Conservation (phyloP, 1,284 basidiomycete species). For the Puccinia coronata region DNA sequence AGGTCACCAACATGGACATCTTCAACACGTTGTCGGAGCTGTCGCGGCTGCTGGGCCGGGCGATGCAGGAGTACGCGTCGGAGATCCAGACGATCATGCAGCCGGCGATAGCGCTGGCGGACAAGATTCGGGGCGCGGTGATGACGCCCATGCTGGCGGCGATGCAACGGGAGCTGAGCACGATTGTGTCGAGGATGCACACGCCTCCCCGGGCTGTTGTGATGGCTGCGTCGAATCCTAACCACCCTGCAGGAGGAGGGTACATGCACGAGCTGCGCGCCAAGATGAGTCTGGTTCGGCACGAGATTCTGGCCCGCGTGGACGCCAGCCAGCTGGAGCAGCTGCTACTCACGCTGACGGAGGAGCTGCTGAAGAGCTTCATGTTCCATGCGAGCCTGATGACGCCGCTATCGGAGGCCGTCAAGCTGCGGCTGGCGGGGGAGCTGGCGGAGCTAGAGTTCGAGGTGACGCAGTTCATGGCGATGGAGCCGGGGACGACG, state of each 20-base stretch:
- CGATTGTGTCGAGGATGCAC: slow-evolving; percentile 77
- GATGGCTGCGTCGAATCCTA: slow-evolving; percentile 68
- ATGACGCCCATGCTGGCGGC: slow-evolving; percentile 71
- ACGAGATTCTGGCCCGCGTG: slow-evolving; percentile 72
- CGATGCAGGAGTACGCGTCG: slow-evolving; percentile 72
- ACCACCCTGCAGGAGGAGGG: slow-evolving; percentile 66
- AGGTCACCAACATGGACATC: slow-evolving; percentile 72
- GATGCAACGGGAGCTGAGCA: slow-evolving; percentile 74
- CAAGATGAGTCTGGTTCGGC: slow-evolving; percentile 76
- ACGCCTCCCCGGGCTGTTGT: slow-evolving; percentile 60
- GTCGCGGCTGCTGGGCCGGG: slow-evolving; percentile 69
- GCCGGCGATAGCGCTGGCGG: slow-evolving; percentile 69
- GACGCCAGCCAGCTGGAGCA: slow-evolving; percentile 66
- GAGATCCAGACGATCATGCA: slow-evolving; percentile 67
- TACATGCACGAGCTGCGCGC: slow-evolving; percentile 89
- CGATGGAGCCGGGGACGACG: slow-evolving; percentile 50
- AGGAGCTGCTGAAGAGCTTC: slow-evolving; percentile 62
- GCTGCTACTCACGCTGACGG: slow-evolving; percentile 47
- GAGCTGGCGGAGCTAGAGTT: slow-evolving; percentile 97
- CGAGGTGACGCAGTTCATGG: slow-evolving; percentile 60
- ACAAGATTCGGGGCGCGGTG: slow-evolving; percentile 67
- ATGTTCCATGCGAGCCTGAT: slow-evolving; percentile 85
- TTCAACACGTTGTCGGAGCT: slow-evolving; percentile 77
- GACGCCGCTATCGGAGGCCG: slow-evolving; percentile 79
- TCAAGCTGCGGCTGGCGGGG: slow-evolving; percentile 84